These are phyloP conservation scores for Suillus spraguei DNA, from an alignment of 768 basidiomycete species.

Conservation along the genomic window DNA sequence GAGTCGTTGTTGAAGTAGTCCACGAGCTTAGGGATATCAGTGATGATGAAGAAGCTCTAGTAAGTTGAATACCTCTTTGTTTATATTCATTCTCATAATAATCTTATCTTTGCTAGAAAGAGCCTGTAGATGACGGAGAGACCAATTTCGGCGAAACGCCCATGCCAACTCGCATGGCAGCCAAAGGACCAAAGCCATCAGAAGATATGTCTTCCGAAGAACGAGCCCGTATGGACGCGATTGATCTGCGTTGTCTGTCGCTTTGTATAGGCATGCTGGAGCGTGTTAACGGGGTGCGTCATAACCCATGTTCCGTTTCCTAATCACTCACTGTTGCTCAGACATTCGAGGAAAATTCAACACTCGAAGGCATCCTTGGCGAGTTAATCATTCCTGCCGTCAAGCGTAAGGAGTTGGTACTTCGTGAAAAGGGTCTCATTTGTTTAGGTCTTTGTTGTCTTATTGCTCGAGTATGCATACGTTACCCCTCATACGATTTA, in stretches of 20 bases:
- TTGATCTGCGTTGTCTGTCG: conserved; percentile 74
- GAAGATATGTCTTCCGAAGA: conserved; percentile 61
- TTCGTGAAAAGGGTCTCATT: conserved; percentile 68
- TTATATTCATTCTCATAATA: conserved; percentile 2
- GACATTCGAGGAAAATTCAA: conserved; percentile 70
- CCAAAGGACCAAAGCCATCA: conserved; percentile 34
- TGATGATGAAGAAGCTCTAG: conserved; percentile 43
- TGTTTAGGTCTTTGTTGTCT: conserved; percentile 75
- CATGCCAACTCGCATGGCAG: conserved; percentile 20
- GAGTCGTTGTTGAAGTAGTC: conserved; percentile 86
- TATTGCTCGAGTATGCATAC: conserved; percentile 51
- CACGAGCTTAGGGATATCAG: conserved; percentile 65
- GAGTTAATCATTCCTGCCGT: conserved; percentile 93
- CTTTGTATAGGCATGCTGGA: conserved; percentile 86
- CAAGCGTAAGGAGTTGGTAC: conserved; percentile 75
- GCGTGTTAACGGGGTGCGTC: conserved; percentile 78
- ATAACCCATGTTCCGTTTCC: background rate
- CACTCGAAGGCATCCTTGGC: conserved; percentile 64
- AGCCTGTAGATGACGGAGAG: conserved; percentile 34
- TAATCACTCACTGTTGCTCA: conserved; percentile 17
- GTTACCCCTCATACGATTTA: background rate
- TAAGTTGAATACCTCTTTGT: conserved; percentile 11
- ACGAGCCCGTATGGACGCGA: conserved; percentile 54
- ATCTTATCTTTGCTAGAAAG: conserved; percentile 21
- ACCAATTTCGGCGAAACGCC: conserved; percentile 36